A percentile compares a stretch with the other conserved stretches of the same genome.
Conservation (phyloP, 1,139 yeast species). For the Diutina pseudorugosa region DNA sequence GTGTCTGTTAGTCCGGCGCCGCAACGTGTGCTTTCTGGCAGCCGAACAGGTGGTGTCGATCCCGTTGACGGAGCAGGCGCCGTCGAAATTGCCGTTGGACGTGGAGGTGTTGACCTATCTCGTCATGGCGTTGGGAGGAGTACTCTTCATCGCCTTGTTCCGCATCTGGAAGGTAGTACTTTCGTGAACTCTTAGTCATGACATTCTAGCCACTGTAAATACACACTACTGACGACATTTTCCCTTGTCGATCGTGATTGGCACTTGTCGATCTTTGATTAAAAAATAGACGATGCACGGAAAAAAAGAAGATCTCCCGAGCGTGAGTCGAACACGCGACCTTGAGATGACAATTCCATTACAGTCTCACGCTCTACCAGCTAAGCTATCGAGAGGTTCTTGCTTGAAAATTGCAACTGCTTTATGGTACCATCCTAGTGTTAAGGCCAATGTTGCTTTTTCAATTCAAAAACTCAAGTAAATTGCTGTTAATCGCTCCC, state of each 20-base stretch:
- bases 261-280: too few relatives aligned
- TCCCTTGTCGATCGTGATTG: too few relatives aligned
- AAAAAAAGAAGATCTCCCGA: not conserved
- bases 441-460: too few relatives aligned
- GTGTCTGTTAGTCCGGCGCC: conserved; percentile 24
- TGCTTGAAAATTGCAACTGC: too few relatives aligned
- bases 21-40: conserved; percentile 31
- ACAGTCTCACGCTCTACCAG: not conserved
- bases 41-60: conserved; percentile 33
- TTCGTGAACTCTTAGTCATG: not conserved
- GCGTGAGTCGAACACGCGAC: not conserved
- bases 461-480: too few relatives aligned
- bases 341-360: not conserved
- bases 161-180: not conserved
- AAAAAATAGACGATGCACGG: not conserved
- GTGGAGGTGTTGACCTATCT: not conserved
- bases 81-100: not conserved
- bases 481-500: too few relatives aligned
- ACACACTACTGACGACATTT: not conserved
- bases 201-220: not conserved
- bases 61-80: conserved; percentile 24
- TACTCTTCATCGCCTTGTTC: not conserved
- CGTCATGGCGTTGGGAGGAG: not conserved
- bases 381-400: not conserved
- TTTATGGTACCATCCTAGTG: too few relatives aligned